A percentile compares a stretch with the other conserved stretches of the same genome.
phyloP scores from a whole-genome alignment of 305 asterid genomes.

The Fraxinus ornus region DNA sequence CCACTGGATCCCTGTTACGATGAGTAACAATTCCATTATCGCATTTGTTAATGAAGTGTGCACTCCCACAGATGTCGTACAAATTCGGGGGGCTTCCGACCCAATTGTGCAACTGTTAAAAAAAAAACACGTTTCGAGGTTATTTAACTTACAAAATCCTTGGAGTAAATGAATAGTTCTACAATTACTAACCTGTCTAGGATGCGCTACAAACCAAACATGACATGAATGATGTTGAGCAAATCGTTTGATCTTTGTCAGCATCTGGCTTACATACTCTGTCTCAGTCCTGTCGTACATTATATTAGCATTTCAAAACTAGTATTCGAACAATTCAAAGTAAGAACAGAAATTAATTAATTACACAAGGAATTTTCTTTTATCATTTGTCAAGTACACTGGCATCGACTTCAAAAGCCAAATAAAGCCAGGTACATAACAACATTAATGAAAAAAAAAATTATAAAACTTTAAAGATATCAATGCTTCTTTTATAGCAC shows the following conservation, averaged over 20 bases:
- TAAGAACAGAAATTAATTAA: neutral
- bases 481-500: neutral
- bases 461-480: neutral
- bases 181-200: constrained; percentile 68
- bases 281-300: constrained; percentile 77
- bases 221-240: constrained; percentile 95
- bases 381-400: neutral
- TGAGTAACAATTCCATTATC: constrained; percentile 93
- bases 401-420: neutral
- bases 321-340: neutral
- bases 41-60: constrained; percentile 94
- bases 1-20: constrained; percentile 82
- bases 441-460: neutral
- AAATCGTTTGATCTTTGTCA: constrained; percentile 84
- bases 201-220: constrained; percentile 99
- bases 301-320: constrained; percentile 16
- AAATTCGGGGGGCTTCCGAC: constrained; percentile 81
- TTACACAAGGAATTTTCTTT: neutral
- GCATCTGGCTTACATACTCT: constrained; percentile 94
- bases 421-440: neutral
- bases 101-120: constrained; percentile 75
- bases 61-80: constrained; percentile 97
- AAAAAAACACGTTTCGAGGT: constrained; percentile 19
- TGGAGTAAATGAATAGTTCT: neutral
- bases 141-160: constrained; percentile 6